Base-by-base conservation (phyloP, 176 grass and related monocot genomes). In the Rhynchospora breviuscula region DNA sequence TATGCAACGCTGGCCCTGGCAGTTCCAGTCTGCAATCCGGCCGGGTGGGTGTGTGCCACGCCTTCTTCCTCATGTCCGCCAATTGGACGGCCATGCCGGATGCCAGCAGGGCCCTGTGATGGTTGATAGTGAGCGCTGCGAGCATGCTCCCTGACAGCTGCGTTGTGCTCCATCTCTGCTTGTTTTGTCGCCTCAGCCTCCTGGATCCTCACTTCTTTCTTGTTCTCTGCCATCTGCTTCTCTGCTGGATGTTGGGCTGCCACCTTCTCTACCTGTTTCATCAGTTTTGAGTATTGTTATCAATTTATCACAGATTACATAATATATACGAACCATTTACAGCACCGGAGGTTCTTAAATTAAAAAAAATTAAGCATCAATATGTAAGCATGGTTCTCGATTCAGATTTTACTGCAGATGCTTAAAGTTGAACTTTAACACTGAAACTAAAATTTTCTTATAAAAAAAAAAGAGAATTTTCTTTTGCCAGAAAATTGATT, bases 201-300 rank as follows among this genome's bases (percentile, higher is more conserved):
- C 6, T 25, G 53, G 26, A 76, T 75, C n/a, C 33, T 63, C 9
- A 59, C 56, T 51, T 75, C 22, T 18, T 85, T 76, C 58, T 77
- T 77, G 40, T 75, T 67, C 67, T 85, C 68, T 8, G 67, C 71
- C 67, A 63, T 85, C 68, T 85, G 63, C 10, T 77, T 85, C 61
- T 82, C 79, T 25, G 79, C 60, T n/a, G 79, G 79, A 8, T 82
- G 79, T 11, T 82, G 79, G 1, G n/a, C 79, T 12, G 68, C 63
- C n/a, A 6, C 43, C 54, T 76, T 77, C 15, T 85, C 68, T 73
- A 77, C 83, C 65, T 60, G 52, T 33, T 71, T 56, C 2, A 7
- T 14, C 7, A 43, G 14, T 21, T 21, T 84, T 43, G 10, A 56
- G 21, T 1, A 49, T 73, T 49, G 69, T 51, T 5, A 57, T 6